These are phyloP conservation scores for Tylopilus sp. DNA, from an alignment of 768 basidiomycete species.

Conservation along the genomic window DNA sequence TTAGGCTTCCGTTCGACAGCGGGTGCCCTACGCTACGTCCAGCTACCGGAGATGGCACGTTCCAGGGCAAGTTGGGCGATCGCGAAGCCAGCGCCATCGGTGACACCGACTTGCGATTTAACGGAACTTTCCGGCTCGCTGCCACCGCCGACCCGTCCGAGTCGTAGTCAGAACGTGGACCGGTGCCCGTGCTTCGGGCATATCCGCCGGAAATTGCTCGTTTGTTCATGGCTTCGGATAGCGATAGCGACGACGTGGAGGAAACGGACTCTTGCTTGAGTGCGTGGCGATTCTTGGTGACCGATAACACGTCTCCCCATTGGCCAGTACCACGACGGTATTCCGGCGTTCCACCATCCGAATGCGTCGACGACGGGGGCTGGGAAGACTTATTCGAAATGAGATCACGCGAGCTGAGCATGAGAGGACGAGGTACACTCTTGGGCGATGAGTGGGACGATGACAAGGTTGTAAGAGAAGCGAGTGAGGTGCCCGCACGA, in stretches of 20 bases:
- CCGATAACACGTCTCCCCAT: constrained; percentile 49
- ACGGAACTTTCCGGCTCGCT: constrained; percentile 53
- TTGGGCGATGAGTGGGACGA: constrained; percentile 37
- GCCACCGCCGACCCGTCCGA: constrained; percentile 41
- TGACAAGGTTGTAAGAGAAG: constrained; percentile 43
- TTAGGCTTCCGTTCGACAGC: constrained; percentile 16
- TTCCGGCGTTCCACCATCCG: constrained; percentile 36
- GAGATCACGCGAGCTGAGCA: constrained; percentile 52
- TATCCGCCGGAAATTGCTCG: constrained; percentile 18
- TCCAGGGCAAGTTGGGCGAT: constrained; percentile 33
- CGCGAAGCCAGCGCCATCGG: constrained; percentile 63
- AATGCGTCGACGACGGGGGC: constrained; percentile 25
- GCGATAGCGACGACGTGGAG: constrained; percentile 60
- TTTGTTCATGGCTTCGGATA: constrained; percentile 44
- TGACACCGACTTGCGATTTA: constrained; percentile 67
- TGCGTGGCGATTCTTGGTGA: constrained; percentile 32
- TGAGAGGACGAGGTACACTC: constrained; percentile 61
- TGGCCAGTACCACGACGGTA: constrained; percentile 29
- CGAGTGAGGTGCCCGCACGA: constrained; percentile 38
- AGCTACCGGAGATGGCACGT: constrained; percentile 38
- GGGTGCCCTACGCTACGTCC: constrained; percentile 26
- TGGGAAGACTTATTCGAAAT: constrained; percentile 30
- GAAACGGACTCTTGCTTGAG: constrained; percentile 57
- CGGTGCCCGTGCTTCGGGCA: constrained; percentile 19
- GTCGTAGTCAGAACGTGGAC: constrained; percentile 48